phyloP scores from a whole-genome alignment of 164 flowering plant genomes.

The Nelumbo lutea region DNA sequence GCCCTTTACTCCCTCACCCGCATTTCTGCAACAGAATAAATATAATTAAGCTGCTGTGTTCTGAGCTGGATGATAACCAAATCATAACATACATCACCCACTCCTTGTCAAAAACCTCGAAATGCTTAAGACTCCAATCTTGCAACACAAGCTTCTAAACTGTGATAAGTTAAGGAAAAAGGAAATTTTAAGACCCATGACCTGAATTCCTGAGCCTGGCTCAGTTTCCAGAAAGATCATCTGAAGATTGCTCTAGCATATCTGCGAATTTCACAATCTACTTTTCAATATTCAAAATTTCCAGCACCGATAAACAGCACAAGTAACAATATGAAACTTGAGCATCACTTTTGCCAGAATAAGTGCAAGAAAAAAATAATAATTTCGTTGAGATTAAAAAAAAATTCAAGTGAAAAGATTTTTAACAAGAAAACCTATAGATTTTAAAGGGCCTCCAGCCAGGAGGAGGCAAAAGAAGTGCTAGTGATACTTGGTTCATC shows the following conservation, averaged over 20 bases:
- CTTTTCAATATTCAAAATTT: constrained; percentile 49
- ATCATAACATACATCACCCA: constrained; percentile 39
- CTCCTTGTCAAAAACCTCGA: constrained; percentile 35
- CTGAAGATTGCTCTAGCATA: constrained; percentile 66
- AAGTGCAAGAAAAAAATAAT: background rate
- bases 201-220: constrained; percentile 65
- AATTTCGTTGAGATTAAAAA: background rate
- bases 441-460: background rate
- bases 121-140: constrained; percentile 29
- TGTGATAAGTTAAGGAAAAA: constrained; percentile 30
- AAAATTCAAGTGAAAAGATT: background rate
- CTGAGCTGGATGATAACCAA: constrained; percentile 38
- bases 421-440: background rate
- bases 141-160: constrained; percentile 37
- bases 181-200: constrained; percentile 43
- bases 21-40: constrained; percentile 82
- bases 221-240: constrained; percentile 69
- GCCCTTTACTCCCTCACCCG: constrained; percentile 60
- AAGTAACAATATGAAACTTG: constrained; percentile 17
- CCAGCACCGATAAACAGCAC: constrained; percentile 24
- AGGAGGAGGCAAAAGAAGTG: too few relatives aligned
- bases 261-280: constrained; percentile 82
- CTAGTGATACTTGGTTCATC: too few relatives aligned
- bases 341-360: constrained; percentile 6
- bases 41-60: constrained; percentile 40